Conservation (phyloP, 257 asterid genomes). For the Solanum medicagineum region DNA sequence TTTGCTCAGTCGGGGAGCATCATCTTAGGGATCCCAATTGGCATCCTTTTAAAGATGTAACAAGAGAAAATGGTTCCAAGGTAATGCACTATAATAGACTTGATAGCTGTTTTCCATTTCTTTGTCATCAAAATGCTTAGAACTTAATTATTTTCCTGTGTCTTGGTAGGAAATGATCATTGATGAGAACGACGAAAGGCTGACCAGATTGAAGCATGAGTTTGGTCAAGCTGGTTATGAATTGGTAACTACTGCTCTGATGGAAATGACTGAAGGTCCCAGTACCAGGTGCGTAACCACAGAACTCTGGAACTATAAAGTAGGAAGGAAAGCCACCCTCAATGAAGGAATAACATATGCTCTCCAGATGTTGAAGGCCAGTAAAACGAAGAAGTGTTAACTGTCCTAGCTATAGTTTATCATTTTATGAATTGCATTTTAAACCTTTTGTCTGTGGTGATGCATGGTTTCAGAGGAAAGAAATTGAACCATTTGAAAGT, state of each 20-base stretch:
- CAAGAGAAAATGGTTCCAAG: background rate
- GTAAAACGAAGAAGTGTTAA: background rate
- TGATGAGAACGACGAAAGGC: constrained; percentile 5
- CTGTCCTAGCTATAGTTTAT: no score
- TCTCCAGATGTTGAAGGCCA: background rate
- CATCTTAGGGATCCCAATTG: constrained; percentile 4
- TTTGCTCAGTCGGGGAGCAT: constrained; percentile 10
- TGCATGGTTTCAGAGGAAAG: background rate
- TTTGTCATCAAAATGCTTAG: background rate
- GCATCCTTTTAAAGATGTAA: constrained; percentile 4
- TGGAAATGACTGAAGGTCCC: constrained; percentile 11
- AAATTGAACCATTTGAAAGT: background rate
- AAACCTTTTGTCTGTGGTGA: background rate
- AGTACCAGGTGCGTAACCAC: background rate
- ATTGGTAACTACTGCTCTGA: constrained; percentile 3
- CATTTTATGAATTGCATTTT: no score
- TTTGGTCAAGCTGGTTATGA: background rate
- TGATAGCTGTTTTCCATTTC: background rate
- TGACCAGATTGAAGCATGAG: constrained; percentile 2
- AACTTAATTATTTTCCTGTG: background rate
- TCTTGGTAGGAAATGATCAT: background rate
- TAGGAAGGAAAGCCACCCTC: constrained; percentile 4
- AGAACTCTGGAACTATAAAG: constrained; percentile 11
- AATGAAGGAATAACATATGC: constrained; percentile 5
- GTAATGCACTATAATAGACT: background rate